Conservation (phyloP, 352 stramenopile species). For the Aphanomyces stellatus region DNA sequence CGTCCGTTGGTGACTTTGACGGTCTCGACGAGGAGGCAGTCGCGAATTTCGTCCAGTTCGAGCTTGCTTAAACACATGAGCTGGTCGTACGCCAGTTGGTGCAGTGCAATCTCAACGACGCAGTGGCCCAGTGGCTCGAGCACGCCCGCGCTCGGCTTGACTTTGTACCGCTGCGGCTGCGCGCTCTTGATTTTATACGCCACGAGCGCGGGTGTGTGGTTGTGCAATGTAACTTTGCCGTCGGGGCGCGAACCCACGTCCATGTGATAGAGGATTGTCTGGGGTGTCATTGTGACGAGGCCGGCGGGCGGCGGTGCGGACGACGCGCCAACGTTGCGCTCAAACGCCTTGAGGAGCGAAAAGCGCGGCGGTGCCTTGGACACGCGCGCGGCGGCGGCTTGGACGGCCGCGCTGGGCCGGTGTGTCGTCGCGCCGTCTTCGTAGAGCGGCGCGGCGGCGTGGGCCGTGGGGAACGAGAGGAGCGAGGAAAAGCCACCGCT, state of each 20-base stretch:
- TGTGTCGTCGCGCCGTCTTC: too few species aligned
- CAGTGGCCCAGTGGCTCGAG: neutral
- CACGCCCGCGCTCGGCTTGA: conserved; percentile 3
- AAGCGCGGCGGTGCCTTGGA: conserved; percentile 4
- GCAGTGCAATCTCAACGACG: neutral
- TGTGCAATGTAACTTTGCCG: conserved; percentile 4
- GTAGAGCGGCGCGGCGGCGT: too few species aligned
- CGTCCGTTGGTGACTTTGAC: neutral
- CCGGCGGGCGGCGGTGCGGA: neutral
- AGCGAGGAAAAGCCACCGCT: neutral
- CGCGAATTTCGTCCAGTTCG: conserved; percentile 12
- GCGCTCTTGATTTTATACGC: conserved; percentile 16
- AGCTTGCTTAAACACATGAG: conserved; percentile 8
- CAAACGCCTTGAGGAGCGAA: conserved; percentile 14
- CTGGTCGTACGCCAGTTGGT: conserved; percentile 6
- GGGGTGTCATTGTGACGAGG: neutral
- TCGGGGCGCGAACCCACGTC: neutral
- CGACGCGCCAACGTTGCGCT: neutral
- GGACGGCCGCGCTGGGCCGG: neutral
- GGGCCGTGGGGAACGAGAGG: neutral
- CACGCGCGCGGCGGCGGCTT: neutral
- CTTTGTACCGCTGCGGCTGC: conserved; percentile 14
- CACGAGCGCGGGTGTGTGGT: neutral
- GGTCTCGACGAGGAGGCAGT: conserved; percentile 14
- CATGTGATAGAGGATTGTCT: conserved; percentile 13